A percentile compares a stretch with the other conserved stretches of the same genome.
These are phyloP conservation scores for Penicillium sp. DNA, from an alignment of 2,329 filamentous ascomycete species.

Conservation along the genomic window DNA sequence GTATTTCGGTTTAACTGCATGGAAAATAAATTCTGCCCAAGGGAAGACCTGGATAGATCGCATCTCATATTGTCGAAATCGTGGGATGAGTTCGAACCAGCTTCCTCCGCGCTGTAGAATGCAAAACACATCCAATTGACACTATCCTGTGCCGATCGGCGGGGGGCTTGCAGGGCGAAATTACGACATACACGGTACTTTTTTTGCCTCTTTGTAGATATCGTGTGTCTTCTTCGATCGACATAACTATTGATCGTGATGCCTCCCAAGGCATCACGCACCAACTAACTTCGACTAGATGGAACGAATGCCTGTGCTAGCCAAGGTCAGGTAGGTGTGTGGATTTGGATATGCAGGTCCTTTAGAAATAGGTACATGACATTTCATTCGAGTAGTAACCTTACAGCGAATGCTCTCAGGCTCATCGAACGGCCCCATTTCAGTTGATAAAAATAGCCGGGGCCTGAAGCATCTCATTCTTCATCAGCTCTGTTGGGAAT, in stretches of 20 bases:
- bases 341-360: neutral
- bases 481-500: neutral
- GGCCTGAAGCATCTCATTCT: neutral
- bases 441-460: too few species aligned
- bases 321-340: neutral
- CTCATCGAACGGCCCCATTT: too few species aligned
- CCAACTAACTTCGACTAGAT: neutral
- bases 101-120: neutral
- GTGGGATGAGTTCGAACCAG: neutral
- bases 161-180: neutral
- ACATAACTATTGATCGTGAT: neutral
- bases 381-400: too few species aligned
- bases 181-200: neutral
- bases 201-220: neutral
- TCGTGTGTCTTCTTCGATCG: neutral
- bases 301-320: neutral
- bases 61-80: neutral
- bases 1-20: neutral
- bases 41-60: neutral
- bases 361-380: neutral
- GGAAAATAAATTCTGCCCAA: neutral
- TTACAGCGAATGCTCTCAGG: too few species aligned
- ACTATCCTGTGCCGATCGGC: neutral
- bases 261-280: too few species aligned
- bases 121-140: constrained; percentile 1